phyloP scores from a whole-genome alignment of 495 filamentous ascomycete genomes.

The Terfezia boudieri region DNA sequence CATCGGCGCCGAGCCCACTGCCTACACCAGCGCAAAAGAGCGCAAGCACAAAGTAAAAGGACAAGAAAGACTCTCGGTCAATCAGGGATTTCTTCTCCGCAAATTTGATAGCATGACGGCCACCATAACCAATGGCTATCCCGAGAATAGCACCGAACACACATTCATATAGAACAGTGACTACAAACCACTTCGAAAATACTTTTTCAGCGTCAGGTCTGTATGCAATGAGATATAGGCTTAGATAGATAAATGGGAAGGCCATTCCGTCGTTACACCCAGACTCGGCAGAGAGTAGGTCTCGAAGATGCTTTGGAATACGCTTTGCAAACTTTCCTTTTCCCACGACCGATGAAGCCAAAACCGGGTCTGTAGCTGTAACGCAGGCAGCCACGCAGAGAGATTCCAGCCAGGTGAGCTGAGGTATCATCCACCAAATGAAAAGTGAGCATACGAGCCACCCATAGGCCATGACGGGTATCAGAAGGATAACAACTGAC shows the following conservation, averaged over 20 bases:
- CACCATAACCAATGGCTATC: conserved; percentile 67
- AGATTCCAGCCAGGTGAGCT: conserved; percentile 70
- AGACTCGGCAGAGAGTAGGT: conserved; percentile 87
- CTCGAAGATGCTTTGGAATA: conserved; percentile 89
- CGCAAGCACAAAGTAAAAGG: conserved; percentile 95
- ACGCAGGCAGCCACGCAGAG: conserved; percentile 78
- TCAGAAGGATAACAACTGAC: conserved; percentile 65
- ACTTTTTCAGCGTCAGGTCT: conserved; percentile 42
- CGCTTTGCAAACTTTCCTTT: conserved; percentile 97
- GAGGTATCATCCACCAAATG: conserved; percentile 81
- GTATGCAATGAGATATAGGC: conserved; percentile 69
- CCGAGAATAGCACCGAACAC: conserved; percentile 80
- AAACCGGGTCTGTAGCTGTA: conserved; percentile 90
- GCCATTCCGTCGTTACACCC: conserved; percentile 99
- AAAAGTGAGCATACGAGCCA: conserved; percentile 92
- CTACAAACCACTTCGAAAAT: conserved; percentile 68
- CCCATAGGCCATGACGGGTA: conserved; percentile 94
- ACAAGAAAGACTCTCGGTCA: conserved; percentile 89
- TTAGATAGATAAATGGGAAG: conserved; percentile 92
- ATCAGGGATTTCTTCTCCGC: conserved; percentile 73
- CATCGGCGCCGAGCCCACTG: conserved; percentile 77
- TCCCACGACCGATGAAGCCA: conserved; percentile 93
- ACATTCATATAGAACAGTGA: conserved; percentile 89
- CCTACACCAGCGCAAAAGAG: conserved; percentile 93
- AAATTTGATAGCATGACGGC: conserved; percentile 71